Base-by-base conservation (phyloP, 2,329 filamentous ascomycete genomes). In the Fusarium lateritium region DNA sequence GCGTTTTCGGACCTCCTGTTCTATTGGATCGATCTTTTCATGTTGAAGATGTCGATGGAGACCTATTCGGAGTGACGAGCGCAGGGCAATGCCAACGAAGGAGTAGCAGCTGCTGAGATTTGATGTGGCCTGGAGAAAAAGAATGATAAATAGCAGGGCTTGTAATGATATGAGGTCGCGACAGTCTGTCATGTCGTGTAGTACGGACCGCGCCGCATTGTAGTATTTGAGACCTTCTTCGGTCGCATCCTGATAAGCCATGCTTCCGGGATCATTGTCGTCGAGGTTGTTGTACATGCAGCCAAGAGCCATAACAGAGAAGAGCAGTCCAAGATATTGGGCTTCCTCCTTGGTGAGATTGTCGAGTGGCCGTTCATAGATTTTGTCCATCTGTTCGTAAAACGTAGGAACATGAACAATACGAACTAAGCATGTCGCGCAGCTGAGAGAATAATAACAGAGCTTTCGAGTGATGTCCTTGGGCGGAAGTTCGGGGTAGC, bases 361-460 rank as follows among this genome's bases (percentile, higher is more conserved):
- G 22, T 92, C 88, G 11, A 86, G 83, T 2, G 91, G 84, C 22
- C 84, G 89, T 68, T 91, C 88, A 78, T 97, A 98, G 39, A 98
- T 85, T 56, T 86, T 86, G 70, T 97, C 90, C 66, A 97, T 86
- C 73, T 88, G 89, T 61, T 88, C 86, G 80, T 92, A 94, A 76
- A 97, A 98, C 0, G 89, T 89, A 0, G 94, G 94, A 50, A 92
- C 84, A 75, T 98, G 94, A 7, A 97, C 87, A 57, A 95, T 90
- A 38, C 92, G 88, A 22, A 89, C 79, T 2, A 90, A 79, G 62
- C 85, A 87, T 3, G 86, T 89, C 10, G 86, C 87, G 62, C 84
- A 87, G 70, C 84, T 84, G 15, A 90, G 77, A 0, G 86, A 83
- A 69, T 86, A 86, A 62, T 86, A 83, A 73, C 86, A 88, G 19